These are phyloP conservation scores for Vitis labrusca DNA, from an alignment of 164 flowering plant genomes.

Conservation along the genomic window DNA sequence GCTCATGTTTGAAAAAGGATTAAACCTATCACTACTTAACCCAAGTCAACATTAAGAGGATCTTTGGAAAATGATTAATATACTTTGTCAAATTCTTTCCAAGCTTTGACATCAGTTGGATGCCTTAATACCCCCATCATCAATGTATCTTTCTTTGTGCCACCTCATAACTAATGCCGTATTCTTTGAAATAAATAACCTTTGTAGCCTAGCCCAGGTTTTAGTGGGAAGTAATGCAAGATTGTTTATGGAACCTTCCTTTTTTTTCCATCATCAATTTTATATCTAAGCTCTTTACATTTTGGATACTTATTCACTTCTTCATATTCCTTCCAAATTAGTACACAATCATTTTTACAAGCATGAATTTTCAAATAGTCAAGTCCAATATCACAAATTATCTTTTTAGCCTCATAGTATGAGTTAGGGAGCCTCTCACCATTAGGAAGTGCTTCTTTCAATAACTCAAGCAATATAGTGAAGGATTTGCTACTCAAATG, in stretches of 20 bases:
- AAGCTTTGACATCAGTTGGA: not conserved
- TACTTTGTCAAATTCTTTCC: not conserved
- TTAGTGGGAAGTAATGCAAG: constrained; percentile 6
- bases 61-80: constrained; percentile 4
- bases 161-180: not conserved
- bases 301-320: not conserved
- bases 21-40: not conserved
- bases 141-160: not conserved
- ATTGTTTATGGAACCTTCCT: not conserved
- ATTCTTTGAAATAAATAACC: not conserved
- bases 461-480: too few species aligned
- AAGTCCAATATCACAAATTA: not conserved
- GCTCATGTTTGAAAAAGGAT: not conserved
- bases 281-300: not conserved
- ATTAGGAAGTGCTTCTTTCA: too few species aligned
- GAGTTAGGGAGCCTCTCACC: not conserved
- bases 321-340: not conserved
- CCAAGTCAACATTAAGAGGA: constrained; percentile 10
- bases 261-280: not conserved
- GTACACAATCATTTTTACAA: constrained; percentile 8
- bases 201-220: not conserved
- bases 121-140: not conserved
- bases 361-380: constrained; percentile 5
- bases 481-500: too few species aligned
- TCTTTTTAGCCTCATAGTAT: constrained; percentile 5